Evolutionary conservation across 2,329 filamentous ascomycete species (phyloP), one percentile per base, ranked within the genome.

Genomic region (Aspergillus cejpii): DNA sequence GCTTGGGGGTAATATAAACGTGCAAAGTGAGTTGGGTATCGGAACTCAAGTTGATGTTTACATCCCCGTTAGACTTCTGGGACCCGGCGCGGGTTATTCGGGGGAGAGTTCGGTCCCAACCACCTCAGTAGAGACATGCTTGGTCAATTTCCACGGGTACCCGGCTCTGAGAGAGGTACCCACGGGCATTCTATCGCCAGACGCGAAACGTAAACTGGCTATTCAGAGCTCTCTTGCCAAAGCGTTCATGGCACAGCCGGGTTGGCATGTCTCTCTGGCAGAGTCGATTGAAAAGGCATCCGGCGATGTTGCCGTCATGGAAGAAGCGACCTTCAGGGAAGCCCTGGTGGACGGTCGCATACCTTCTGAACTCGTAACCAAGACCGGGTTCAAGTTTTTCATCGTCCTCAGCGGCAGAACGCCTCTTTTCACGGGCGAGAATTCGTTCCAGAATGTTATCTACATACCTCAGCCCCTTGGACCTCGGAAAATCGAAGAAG

Each of bases 1-100:
- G 31, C 66, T 83, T 0, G 71, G 72, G 2, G 80, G 80, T 0
- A 68, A 67, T 1, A 75, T 84, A 17, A 69, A 76, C 7, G 70
- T 83, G 17, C 68, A 66, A 14, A 75, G 68, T 38, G 55, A 57
- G 28, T 6, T 49, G 2, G 52, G 45, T 12, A 41, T 52, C 7
- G 56, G 56, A 1, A 59, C 56, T 0, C 53, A 56, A 27, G 55
- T 56, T 1, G 54, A 58, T 39, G 48, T 62, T 4, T 55, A 51
- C 28, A 54, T 61, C 15, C 58, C 59, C 2, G 52, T 58, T 1
- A 26, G 47, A 2, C 37, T 38, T 2, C 20, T 52, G 5, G 15
- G 28, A 15, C n/a, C 19, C 5, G 14, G 7, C 12, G 11, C 26
- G 3, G 11, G 3, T 12, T 4, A 28, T 11, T 28, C 5, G 10